Conservation (phyloP, 306 rosid genomes). For the Castanospermum australe region DNA sequence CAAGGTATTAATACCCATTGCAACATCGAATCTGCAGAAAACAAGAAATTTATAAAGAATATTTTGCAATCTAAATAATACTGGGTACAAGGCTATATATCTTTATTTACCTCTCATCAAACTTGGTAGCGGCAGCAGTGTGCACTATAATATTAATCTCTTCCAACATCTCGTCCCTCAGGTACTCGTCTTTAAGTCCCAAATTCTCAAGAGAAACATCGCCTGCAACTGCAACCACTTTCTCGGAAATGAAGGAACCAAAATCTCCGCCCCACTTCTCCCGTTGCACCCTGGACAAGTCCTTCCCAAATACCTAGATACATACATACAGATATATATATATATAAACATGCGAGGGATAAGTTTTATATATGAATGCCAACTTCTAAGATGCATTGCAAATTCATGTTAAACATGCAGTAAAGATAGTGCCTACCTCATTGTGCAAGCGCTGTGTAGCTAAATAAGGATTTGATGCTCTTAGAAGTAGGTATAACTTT, state of each 20-base stretch:
- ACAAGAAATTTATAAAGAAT: too few relatives aligned
- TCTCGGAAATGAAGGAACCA: slow-evolving; percentile 25
- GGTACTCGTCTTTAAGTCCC: slow-evolving; percentile 22
- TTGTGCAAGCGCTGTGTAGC: slow-evolving; percentile 45
- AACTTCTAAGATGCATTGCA: too few relatives aligned
- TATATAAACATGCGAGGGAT: too few relatives aligned
- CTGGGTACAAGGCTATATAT: too few relatives aligned
- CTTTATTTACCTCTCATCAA: slow-evolving; percentile 34
- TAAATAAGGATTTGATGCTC: slow-evolving; percentile 42
- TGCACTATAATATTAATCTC: slow-evolving; percentile 23
- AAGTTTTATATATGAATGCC: too few relatives aligned
- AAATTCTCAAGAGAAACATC: slow-evolving; percentile 27
- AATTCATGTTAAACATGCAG: too few relatives aligned
- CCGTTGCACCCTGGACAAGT: slow-evolving; percentile 25
- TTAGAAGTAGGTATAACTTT: slow-evolving; percentile 55
- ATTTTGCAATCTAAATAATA: too few relatives aligned
- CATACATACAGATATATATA: too few relatives aligned
- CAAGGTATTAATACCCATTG: slow-evolving; percentile 31
- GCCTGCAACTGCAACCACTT: slow-evolving; percentile 24
- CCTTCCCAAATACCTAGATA: too few relatives aligned
- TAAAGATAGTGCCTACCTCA: slow-evolving; percentile 28
- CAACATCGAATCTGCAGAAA: slow-evolving; percentile 34
- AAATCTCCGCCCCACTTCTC: slow-evolving; percentile 25
- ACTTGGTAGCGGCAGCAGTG: slow-evolving; percentile 28
- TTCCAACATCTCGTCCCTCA: slow-evolving; percentile 7